Conservation (phyloP, 352 stramenopile genomes). For the Aphanomyces invadans region DNA sequence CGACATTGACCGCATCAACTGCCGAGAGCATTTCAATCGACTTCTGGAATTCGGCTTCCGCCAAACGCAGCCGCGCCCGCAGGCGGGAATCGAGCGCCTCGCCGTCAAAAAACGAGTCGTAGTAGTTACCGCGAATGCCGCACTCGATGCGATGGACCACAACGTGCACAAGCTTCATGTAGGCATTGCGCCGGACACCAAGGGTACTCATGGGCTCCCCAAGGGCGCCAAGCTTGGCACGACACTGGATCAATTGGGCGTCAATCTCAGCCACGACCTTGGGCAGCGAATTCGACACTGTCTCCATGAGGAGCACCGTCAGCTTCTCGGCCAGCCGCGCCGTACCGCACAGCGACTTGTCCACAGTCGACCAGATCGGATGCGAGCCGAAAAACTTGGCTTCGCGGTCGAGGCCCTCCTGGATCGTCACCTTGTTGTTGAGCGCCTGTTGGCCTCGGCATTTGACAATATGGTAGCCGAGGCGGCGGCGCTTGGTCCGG, state of each 20-base stretch:
- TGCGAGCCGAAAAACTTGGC: conserved; percentile 46
- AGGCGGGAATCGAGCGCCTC: conserved; percentile 27
- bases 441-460: conserved; percentile 67
- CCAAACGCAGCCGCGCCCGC: conserved; percentile 30
- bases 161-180: conserved; percentile 30
- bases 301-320: conserved; percentile 34
- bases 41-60: conserved; percentile 30
- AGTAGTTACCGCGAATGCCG: conserved; percentile 34
- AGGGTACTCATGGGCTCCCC: conserved; percentile 23
- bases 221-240: conserved; percentile 27
- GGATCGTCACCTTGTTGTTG: conserved; percentile 43
- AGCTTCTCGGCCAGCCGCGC: conserved; percentile 32
- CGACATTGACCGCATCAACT: not conserved
- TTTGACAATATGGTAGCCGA: conserved; percentile 85
- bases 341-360: conserved; percentile 30
- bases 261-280: conserved; percentile 41
- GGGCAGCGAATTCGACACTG: conserved; percentile 39
- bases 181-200: conserved; percentile 31
- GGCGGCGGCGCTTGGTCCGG: conserved; percentile 50
- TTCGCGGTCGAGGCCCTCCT: conserved; percentile 46
- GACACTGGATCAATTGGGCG: conserved; percentile 25
- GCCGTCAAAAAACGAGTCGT: conserved; percentile 1
- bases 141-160: conserved; percentile 36
- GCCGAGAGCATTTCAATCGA: conserved; percentile 27
- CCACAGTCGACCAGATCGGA: conserved; percentile 36